phyloP scores from a whole-genome alignment of 164 flowering plant species.

The Stephania japonica region DNA sequence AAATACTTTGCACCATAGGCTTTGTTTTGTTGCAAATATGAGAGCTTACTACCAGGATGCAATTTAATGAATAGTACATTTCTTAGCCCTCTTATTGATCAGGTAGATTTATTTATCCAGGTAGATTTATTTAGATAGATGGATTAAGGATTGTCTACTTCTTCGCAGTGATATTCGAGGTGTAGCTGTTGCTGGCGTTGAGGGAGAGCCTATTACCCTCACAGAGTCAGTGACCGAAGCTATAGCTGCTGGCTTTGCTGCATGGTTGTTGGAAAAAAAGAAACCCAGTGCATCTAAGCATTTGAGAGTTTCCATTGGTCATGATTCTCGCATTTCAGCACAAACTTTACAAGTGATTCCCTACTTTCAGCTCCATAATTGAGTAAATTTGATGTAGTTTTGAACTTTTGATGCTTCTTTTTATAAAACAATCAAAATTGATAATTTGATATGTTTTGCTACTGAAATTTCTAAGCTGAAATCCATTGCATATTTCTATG shows the following conservation, averaged over 20 bases:
- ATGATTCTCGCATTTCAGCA: conserved; percentile 97
- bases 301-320: conserved; percentile 80
- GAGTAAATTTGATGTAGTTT: neutral
- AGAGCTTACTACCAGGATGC: neutral
- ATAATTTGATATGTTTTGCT: neutral
- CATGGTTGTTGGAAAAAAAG: conserved; percentile 78
- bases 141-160: conserved; percentile 5
- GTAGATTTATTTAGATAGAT: neutral
- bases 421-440: neutral
- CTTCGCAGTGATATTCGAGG: conserved; percentile 89
- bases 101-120: neutral
- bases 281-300: conserved; percentile 43
- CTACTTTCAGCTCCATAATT: neutral
- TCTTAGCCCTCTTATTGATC: neutral
- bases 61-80: neutral
- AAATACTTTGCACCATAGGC: too few species aligned
- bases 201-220: conserved; percentile 86
- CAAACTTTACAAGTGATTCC: conserved; percentile 55
- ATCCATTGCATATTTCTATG: neutral
- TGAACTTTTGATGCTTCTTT: neutral
- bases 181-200: conserved; percentile 94
- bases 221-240: conserved; percentile 91
- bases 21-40: neutral
- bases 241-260: conserved; percentile 89
- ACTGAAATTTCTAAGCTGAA: neutral